Evolutionary conservation across 345 rosid genomes (phyloP).

Genomic region (Psidium guajava): DNA sequence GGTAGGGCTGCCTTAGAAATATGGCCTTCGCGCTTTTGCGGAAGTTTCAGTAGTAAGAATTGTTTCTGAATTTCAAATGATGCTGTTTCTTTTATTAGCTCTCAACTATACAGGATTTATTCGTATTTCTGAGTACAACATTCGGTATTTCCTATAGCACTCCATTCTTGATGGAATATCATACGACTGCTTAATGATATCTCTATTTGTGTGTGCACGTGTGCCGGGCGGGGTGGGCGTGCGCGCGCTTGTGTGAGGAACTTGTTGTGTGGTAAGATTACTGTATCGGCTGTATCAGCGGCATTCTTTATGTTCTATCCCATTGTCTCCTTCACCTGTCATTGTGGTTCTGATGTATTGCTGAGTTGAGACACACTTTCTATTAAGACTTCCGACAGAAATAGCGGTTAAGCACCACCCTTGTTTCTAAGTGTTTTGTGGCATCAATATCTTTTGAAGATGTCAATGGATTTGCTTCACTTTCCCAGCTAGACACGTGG

Average conservation of each 20-base stretch:
- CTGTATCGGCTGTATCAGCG: background rate
- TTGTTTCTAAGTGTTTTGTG: background rate
- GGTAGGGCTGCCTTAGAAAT: background rate
- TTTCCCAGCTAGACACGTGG: background rate
- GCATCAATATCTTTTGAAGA: background rate
- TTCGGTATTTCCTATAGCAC: background rate
- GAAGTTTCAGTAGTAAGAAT: background rate
- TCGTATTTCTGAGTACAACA: background rate
- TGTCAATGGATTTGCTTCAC: background rate
- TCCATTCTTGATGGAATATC: background rate
- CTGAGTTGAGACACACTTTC: background rate
- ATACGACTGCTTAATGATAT: background rate
- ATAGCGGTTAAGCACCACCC: background rate
- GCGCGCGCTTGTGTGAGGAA: background rate
- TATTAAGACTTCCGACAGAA: background rate
- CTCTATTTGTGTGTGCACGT: background rate
- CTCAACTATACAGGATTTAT: background rate
- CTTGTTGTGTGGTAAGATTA: background rate
- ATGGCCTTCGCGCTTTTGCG: background rate
- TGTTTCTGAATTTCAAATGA: background rate
- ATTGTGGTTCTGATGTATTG: background rate
- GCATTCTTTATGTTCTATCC: background rate
- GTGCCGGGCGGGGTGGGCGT: background rate
- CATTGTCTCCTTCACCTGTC: background rate
- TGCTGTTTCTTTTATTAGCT: background rate